Evolutionary conservation across 176 grass and related monocot genomes (phyloP).

Genomic region (Carex parvula): DNA sequence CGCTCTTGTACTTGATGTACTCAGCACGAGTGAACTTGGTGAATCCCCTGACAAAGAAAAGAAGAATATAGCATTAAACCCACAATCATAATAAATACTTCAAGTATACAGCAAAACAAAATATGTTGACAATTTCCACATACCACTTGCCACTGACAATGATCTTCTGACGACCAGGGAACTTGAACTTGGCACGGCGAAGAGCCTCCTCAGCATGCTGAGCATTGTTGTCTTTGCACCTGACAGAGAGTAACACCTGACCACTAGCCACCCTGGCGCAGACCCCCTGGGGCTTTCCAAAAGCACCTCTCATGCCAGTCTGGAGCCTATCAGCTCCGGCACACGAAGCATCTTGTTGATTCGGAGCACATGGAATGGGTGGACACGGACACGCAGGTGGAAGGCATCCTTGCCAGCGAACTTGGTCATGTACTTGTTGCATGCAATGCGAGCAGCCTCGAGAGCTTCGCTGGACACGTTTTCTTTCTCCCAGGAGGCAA

Average conservation of each 20-base stretch:
- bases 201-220: conserved; percentile 51
- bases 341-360: conserved; percentile 87
- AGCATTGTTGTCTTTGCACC: conserved; percentile 58
- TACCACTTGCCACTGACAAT: conserved; percentile 69
- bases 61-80: not conserved
- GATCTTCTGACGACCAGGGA: conserved; percentile 79
- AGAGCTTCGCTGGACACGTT: conserved; percentile 76
- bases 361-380: conserved; percentile 62
- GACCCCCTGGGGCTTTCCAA: conserved; percentile 64
- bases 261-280: conserved; percentile 64
- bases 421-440: conserved; percentile 89
- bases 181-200: conserved; percentile 78
- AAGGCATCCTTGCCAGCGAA: conserved; percentile 69
- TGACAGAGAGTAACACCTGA: conserved; percentile 61
- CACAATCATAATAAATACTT: not conserved
- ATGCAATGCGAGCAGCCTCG: conserved; percentile 74
- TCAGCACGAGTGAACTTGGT: conserved; percentile 74
- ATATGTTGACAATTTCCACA: not conserved
- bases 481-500: conserved; percentile 80
- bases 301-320: conserved; percentile 87
- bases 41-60: conserved; percentile 51
- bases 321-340: conserved; percentile 89
- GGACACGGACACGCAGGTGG: conserved; percentile 67
- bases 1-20: conserved; percentile 69
- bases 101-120: not conserved